Conservation (phyloP, 257 asterid species). For the Plantago major region DNA sequence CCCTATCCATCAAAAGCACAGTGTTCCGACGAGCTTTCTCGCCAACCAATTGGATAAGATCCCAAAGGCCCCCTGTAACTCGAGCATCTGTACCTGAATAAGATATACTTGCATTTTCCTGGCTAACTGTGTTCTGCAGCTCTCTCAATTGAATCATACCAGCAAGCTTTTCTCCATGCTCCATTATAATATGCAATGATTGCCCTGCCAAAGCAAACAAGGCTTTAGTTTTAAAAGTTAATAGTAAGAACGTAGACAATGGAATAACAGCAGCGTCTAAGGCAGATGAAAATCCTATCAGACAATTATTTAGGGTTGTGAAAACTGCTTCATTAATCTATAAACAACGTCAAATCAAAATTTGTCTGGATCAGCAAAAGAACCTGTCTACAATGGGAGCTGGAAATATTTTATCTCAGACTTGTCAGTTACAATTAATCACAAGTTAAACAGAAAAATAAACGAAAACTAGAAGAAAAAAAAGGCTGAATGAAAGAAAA, state of each 20-base stretch:
- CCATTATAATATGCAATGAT: conserved; percentile 80
- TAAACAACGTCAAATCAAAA: too few species aligned
- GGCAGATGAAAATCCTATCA: conserved; percentile 10
- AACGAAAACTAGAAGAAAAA: background rate
- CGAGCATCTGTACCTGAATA: conserved; percentile 48
- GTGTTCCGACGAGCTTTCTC: conserved; percentile 84
- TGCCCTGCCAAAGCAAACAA: conserved; percentile 51
- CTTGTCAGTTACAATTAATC: background rate
- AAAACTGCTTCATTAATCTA: too few species aligned
- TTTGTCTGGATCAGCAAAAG: too few species aligned
- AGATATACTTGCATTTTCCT: conserved; percentile 50
- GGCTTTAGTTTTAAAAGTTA: conserved; percentile 11
- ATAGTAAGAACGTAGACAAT: conserved; percentile 8
- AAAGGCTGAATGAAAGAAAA: too few species aligned
- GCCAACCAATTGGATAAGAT: conserved; percentile 88
- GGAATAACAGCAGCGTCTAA: conserved; percentile 11
- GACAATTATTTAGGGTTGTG: background rate
- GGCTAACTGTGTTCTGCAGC: conserved; percentile 58
- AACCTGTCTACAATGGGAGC: too few species aligned
- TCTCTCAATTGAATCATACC: conserved; percentile 83
- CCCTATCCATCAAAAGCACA: conserved; percentile 97
- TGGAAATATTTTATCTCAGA: too few species aligned
- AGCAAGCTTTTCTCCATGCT: conserved; percentile 92
- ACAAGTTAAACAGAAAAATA: background rate
- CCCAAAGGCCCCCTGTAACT: conserved; percentile 89